Conservation (phyloP, 176 grass and related monocot genomes). For the Coix lacrymajobi region DNA sequence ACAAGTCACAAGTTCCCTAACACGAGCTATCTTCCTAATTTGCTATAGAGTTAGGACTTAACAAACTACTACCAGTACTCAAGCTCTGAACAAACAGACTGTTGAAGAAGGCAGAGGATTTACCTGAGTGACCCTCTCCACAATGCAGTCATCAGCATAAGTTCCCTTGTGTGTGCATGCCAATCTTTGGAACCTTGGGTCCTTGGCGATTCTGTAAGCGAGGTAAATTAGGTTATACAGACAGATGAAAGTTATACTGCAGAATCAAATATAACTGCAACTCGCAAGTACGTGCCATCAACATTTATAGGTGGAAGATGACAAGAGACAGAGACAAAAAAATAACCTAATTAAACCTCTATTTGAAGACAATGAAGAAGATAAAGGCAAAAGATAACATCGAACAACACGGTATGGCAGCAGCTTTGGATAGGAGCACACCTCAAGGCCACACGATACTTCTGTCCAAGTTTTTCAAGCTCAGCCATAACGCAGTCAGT, state of each 20-base stretch:
- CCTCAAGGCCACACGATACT: conserved; percentile 91
- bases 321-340: not conserved
- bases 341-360: not conserved
- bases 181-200: conserved; percentile 89
- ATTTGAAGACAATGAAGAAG: not conserved
- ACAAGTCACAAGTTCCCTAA: not conserved
- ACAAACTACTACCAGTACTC: not conserved
- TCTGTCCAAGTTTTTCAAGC: conserved; percentile 92
- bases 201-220: conserved; percentile 76
- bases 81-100: not conserved
- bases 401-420: not conserved
- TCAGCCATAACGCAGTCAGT: conserved; percentile 97
- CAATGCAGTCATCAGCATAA: conserved; percentile 98
- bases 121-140: conserved; percentile 94
- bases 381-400: not conserved
- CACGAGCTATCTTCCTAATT: not conserved
- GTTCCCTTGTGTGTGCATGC: conserved; percentile 95
- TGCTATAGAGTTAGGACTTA: not conserved
- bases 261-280: not conserved
- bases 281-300: not conserved
- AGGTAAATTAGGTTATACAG: not conserved
- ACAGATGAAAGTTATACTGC: not conserved
- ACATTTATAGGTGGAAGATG: not conserved
- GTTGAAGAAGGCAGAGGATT: not conserved
- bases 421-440: conserved; percentile 7